Evolutionary conservation across 345 rosid genomes (phyloP).

Genomic region (Syzygium aqueum): DNA sequence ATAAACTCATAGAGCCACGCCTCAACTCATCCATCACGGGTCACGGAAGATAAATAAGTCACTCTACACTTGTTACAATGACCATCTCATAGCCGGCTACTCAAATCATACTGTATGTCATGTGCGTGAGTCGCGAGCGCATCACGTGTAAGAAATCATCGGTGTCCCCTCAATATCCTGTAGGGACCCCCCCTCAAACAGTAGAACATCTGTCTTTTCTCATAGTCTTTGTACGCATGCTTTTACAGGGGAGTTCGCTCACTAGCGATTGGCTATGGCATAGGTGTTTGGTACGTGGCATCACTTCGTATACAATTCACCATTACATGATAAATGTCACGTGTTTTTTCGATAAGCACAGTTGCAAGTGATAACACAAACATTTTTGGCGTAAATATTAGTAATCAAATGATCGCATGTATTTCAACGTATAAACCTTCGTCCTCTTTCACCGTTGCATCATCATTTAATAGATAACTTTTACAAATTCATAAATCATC

Average conservation of each 20-base stretch:
- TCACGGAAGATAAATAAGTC: not conserved
- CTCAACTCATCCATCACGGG: not conserved
- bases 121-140: accelerated
- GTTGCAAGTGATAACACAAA: not conserved
- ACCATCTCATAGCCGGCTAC: not conserved
- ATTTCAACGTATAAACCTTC: not conserved
- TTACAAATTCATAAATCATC: not conserved
- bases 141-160: not conserved
- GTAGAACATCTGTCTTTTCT: not conserved
- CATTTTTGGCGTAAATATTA: not conserved
- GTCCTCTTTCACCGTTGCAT: accelerated
- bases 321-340: not conserved
- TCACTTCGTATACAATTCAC: accelerated
- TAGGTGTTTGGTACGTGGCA: not conserved
- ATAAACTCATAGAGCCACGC: not conserved
- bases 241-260: not conserved
- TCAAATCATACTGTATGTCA: not conserved
- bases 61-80: not conserved
- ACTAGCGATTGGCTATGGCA: not conserved
- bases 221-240: accelerated
- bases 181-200: too few species aligned
- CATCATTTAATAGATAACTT: not conserved
- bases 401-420: not conserved
- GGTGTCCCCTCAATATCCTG: not conserved
- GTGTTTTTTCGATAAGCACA: not conserved